phyloP scores from a whole-genome alignment of 805 yeast genomes.

The Saitoella complicata region DNA sequence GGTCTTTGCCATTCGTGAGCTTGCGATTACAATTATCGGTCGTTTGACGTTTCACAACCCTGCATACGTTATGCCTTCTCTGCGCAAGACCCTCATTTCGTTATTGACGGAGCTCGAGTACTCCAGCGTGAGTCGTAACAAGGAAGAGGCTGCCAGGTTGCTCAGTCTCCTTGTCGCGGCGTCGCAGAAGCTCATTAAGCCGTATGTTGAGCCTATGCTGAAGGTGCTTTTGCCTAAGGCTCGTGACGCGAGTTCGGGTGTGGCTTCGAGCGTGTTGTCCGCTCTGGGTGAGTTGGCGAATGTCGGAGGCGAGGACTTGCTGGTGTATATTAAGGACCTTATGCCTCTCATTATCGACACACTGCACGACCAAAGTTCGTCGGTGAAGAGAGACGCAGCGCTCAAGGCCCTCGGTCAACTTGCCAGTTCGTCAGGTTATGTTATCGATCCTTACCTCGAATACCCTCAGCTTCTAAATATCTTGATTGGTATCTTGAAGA shows the following conservation, averaged over 20 bases:
- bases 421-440: constrained; percentile 84
- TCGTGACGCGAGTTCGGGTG: constrained; percentile 55
- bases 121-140: constrained; percentile 55
- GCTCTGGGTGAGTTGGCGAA: constrained; percentile 81
- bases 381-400: constrained; percentile 77
- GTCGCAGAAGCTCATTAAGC: constrained; percentile 69
- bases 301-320: constrained; percentile 76
- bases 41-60: constrained; percentile 76
- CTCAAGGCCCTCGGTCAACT: constrained; percentile 74
- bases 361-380: constrained; percentile 83
- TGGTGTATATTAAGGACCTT: constrained; percentile 49
- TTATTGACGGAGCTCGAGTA: constrained; percentile 71
- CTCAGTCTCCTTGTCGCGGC: constrained; percentile 58
- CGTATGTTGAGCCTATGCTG: constrained; percentile 82
- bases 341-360: constrained; percentile 83
- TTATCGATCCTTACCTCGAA: constrained; percentile 79
- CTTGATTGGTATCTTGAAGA: constrained; percentile 62
- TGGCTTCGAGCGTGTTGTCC: constrained; percentile 67
- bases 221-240: constrained; percentile 68
- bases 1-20: constrained; percentile 62
- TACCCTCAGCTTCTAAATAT: constrained; percentile 80
- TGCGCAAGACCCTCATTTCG: constrained; percentile 74
- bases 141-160: constrained; percentile 73
- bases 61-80: constrained; percentile 85
- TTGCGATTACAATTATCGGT: constrained; percentile 65